These are phyloP conservation scores for Coemansia sp. DNA, from an alignment of 192 early-diverging fungal genomes.

Conservation along the genomic window DNA sequence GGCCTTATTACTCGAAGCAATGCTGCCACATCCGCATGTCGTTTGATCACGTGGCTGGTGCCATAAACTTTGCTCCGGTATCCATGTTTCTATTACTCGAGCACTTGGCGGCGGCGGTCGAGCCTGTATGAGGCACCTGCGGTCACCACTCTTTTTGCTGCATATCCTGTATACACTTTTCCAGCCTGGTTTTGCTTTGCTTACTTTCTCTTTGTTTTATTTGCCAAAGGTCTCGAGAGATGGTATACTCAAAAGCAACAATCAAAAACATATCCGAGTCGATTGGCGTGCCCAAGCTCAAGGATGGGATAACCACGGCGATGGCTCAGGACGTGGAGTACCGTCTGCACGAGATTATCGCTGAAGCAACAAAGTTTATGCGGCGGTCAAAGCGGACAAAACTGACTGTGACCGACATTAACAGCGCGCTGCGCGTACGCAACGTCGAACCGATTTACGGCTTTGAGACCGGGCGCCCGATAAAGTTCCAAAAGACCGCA, in stretches of 20 bases:
- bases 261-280: constrained; percentile 78
- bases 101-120: too few relatives aligned
- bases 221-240: neutral
- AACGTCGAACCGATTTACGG: constrained; percentile 98
- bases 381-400: constrained; percentile 82
- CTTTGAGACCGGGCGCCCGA: constrained; percentile 63
- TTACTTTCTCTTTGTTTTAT: neutral
- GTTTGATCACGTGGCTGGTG: constrained; percentile 1
- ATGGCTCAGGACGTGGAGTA: constrained; percentile 94
- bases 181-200: neutral
- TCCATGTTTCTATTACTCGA: too few relatives aligned
- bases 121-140: too few relatives aligned
- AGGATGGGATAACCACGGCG: constrained; percentile 79
- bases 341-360: constrained; percentile 84
- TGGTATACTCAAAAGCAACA: constrained; percentile 41
- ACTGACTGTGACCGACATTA: constrained; percentile 80
- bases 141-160: too few relatives aligned
- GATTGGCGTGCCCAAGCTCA: constrained; percentile 73
- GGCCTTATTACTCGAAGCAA: neutral
- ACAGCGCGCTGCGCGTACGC: constrained; percentile 80
- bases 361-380: constrained; percentile 97
- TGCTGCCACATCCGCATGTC: neutral
- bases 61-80: too few relatives aligned
- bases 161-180: neutral
- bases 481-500: constrained; percentile 67